Conservation (phyloP, 345 rosid genomes). For the Viola odorata region DNA sequence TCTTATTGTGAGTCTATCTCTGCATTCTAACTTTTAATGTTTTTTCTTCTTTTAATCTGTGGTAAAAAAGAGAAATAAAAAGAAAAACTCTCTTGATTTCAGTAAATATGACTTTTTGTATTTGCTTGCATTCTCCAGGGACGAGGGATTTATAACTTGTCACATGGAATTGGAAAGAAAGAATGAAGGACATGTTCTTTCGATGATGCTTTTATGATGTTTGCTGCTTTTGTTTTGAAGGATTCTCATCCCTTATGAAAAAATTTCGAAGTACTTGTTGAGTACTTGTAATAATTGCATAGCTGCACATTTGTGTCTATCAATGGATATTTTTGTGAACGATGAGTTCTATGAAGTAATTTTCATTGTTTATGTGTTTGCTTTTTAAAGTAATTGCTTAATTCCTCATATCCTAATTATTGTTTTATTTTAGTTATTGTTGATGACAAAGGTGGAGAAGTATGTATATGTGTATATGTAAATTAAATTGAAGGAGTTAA, state of each 20-base stretch:
- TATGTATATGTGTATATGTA: no score
- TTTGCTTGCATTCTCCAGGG: constrained; percentile 59
- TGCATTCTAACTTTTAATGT: not conserved
- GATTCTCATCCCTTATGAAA: constrained; percentile 16
- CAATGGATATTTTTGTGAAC: constrained; percentile 6
- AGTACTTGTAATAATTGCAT: constrained; percentile 37
- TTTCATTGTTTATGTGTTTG: no score
- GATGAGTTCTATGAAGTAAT: no score
- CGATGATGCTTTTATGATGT: not conserved
- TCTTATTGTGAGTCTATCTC: constrained; percentile 56
- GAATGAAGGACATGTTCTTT: constrained; percentile 39
- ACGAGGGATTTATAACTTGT: constrained; percentile 80
- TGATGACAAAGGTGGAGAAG: no score
- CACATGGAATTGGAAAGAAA: constrained; percentile 80
- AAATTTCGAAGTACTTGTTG: constrained; percentile 5
- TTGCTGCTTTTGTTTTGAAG: constrained; percentile 7
- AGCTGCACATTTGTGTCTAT: constrained; percentile 16
- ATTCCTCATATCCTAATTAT: no score
- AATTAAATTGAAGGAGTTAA: no score
- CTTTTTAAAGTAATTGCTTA: no score
- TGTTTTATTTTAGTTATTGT: no score
- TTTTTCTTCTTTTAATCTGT: not conserved
- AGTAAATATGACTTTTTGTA: not conserved
- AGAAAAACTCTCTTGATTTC: not conserved
- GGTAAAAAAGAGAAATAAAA: no score